phyloP scores from a whole-genome alignment of 176 grass and related monocot genomes.

The Triticum timopheevii region DNA sequence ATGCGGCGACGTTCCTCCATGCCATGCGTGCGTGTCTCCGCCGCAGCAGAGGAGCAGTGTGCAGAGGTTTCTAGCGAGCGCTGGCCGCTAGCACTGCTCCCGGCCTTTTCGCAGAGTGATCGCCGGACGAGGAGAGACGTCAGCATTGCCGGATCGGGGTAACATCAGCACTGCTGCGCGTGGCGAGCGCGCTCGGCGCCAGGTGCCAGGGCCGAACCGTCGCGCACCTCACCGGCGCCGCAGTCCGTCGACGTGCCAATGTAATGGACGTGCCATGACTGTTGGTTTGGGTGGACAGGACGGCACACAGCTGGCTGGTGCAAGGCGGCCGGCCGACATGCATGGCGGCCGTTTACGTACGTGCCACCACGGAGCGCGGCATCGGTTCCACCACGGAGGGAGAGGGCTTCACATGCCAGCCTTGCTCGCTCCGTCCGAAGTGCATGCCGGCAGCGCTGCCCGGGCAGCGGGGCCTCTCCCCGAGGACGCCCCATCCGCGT shows the following conservation, averaged over 20 bases:
- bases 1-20: background rate
- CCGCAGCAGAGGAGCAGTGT: background rate
- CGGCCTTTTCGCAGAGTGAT: background rate
- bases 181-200: background rate
- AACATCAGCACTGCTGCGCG: background rate
- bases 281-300: background rate
- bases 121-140: background rate
- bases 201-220: background rate
- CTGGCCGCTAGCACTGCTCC: background rate
- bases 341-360: background rate
- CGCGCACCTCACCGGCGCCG: background rate
- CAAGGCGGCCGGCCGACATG: background rate
- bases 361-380: background rate
- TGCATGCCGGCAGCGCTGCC: background rate
- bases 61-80: background rate
- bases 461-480: background rate
- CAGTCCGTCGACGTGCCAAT: background rate
- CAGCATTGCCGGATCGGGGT: background rate
- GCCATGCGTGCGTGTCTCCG: background rate
- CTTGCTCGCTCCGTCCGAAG: background rate
- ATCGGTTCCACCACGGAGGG: background rate
- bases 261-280: background rate
- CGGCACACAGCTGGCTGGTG: background rate
- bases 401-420: background rate
- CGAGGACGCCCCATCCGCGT: constrained; percentile 15